Base-by-base conservation (phyloP, 2,329 filamentous ascomycete species). In the Diaporthe batatas region DNA sequence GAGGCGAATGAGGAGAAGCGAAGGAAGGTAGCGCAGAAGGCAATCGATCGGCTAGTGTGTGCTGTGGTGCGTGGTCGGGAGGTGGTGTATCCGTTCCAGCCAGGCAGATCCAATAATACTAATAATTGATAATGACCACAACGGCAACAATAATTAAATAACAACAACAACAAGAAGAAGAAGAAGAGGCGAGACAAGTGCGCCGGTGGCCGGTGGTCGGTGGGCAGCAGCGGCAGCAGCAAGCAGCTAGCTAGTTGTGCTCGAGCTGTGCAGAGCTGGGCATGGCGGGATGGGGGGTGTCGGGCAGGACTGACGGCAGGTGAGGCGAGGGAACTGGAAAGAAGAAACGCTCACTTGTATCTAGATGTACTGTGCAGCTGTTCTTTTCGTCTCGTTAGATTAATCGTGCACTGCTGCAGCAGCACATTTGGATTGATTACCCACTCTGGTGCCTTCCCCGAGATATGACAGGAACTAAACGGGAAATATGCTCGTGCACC, bases 301-400 rank as follows among this genome's bases (percentile, higher is more conserved):
- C 29, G 29, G 25, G 29, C 23, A n/a, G n/a, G 58, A n/a, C 25
- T 39, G 36, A 12, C 29, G 6, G 14, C 39, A 42, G 4, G 39
- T 42, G 42, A 49, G 59, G 42, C 44, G 62, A 51, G 44, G 44
- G 62, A 25, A 65, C 23, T 36, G 44, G 42, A 36, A 21, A 21
- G 10, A 32, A 16, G 18, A 47, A 47, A 47, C 44, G 16, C 39
- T 32, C 29, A 47, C 58, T 62, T 62, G 58, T 62, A 59, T 59
- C 55, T 34, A 62, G 57, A 64, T 64, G 42, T 49, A 53, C n/a
- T n/a, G n/a, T n/a, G n/a, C n/a, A n/a, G 62, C 47, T 67, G 62
- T 67, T 67, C 62, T 67, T 51, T 67, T 67, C 62, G 62, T 53
- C 62, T 67, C 47, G 47, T 67, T 53, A 53, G 62, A 67, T 67